phyloP scores from a whole-genome alignment of 176 grass and related monocot species.

The Carex myosuroides region DNA sequence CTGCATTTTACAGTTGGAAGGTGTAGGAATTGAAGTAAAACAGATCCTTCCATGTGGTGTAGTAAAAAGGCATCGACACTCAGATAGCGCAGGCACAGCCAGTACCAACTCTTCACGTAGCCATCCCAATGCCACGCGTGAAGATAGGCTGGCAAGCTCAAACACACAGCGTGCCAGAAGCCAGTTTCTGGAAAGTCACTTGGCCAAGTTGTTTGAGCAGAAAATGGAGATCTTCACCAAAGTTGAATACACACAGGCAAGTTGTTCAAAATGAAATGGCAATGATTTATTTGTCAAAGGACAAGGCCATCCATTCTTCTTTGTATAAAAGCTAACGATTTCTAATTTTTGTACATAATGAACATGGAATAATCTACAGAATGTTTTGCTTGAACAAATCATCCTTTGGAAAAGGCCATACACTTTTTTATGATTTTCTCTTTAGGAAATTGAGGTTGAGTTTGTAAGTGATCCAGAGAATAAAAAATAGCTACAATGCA shows the following conservation, averaged over 20 bases:
- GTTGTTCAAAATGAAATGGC: background rate
- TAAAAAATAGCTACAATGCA: background rate
- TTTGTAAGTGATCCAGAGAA: background rate
- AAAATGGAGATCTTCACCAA: constrained; percentile 99
- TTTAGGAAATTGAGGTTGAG: background rate
- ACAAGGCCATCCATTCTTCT: background rate
- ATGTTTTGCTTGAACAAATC: constrained; percentile 1
- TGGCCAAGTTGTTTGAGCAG: constrained; percentile 96
- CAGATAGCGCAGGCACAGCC: constrained; percentile 76
- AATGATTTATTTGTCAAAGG: background rate
- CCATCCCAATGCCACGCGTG: constrained; percentile 76
- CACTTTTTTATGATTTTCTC: background rate
- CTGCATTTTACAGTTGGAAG: constrained; percentile 63
- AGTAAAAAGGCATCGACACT: constrained; percentile 71
- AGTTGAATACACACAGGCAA: constrained; percentile 95
- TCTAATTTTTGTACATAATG: background rate
- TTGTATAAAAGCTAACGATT: background rate
- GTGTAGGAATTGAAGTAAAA: constrained; percentile 64
- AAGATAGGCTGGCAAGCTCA: constrained; percentile 66
- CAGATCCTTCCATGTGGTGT: constrained; percentile 83
- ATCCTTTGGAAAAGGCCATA: background rate
- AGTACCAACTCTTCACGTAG: constrained; percentile 82
- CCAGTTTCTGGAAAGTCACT: constrained; percentile 98
- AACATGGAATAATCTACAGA: background rate
- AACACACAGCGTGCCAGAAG: constrained; percentile 76